These are phyloP conservation scores for Saccharomyces hybrid DNA, from an alignment of 1,139 yeast genomes.

Conservation along the genomic window DNA sequence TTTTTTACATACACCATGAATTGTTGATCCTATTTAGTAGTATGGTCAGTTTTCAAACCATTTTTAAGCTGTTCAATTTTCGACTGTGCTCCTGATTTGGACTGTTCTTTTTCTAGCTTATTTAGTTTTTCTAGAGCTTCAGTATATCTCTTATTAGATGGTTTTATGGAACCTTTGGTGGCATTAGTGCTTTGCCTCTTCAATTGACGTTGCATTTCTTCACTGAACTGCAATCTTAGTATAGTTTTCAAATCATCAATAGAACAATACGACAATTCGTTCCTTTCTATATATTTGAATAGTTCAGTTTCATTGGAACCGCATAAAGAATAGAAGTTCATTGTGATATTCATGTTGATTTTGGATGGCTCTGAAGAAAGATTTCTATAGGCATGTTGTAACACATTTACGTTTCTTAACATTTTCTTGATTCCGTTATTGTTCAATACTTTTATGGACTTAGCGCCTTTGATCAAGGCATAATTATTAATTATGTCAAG, in stretches of 20 bases:
- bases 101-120: conserved; percentile 1
- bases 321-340: conserved; percentile 49
- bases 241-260: conserved; percentile 33
- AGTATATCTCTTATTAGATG: conserved; percentile 20
- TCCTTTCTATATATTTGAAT: conserved; percentile 28
- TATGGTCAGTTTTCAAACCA: not conserved
- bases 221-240: conserved; percentile 43
- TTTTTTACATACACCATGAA: not conserved
- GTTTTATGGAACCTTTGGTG: conserved; percentile 14
- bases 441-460: conserved; percentile 49
- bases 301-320: conserved; percentile 20
- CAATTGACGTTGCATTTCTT: conserved; percentile 29
- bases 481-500: conserved; percentile 50
- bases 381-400: conserved; percentile 70
- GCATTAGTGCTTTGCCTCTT: conserved; percentile 15
- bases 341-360: conserved; percentile 52
- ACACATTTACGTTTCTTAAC: conserved; percentile 57
- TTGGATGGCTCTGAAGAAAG: conserved; percentile 49
- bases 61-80: not conserved
- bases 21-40: not conserved
- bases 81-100: not conserved
- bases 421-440: conserved; percentile 60
- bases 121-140: conserved; percentile 22
- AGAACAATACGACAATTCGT: conserved; percentile 29
- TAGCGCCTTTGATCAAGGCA: conserved; percentile 54